Conservation (phyloP, 306 rosid genomes). For the peach (Prunus persica) region Prunus_persica_NCBIv2 NC_034013.1:4968501-4969000, state of each 20-base stretch:
- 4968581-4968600: slow-evolving; percentile 76
- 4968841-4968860: slow-evolving; percentile 84
- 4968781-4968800: slow-evolving; percentile 80
- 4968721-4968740: slow-evolving; percentile 80
- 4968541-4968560: slow-evolving; percentile 69
- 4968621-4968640: slow-evolving; percentile 67
- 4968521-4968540: slow-evolving; percentile 64
- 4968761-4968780: slow-evolving; percentile 76
- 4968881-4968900: slow-evolving; percentile 48
- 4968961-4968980: slow-evolving; percentile 82
- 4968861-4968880: slow-evolving; percentile 44
- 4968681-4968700: slow-evolving; percentile 80
- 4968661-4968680: slow-evolving; percentile 72
- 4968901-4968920: slow-evolving; percentile 81
- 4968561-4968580: slow-evolving; percentile 66
- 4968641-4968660: slow-evolving; percentile 85
- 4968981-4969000: slow-evolving; percentile 84
- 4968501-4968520: slow-evolving; percentile 67
- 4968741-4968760: slow-evolving; percentile 49
- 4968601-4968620: slow-evolving; percentile 75
- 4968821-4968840: slow-evolving; percentile 72
- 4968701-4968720: slow-evolving; percentile 79
- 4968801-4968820: slow-evolving; percentile 73
- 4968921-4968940: slow-evolving; percentile 79
- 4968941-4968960: slow-evolving; percentile 92